Conservation (phyloP, 1,284 basidiomycete genomes). For the Fomitopsis palustris region DNA sequence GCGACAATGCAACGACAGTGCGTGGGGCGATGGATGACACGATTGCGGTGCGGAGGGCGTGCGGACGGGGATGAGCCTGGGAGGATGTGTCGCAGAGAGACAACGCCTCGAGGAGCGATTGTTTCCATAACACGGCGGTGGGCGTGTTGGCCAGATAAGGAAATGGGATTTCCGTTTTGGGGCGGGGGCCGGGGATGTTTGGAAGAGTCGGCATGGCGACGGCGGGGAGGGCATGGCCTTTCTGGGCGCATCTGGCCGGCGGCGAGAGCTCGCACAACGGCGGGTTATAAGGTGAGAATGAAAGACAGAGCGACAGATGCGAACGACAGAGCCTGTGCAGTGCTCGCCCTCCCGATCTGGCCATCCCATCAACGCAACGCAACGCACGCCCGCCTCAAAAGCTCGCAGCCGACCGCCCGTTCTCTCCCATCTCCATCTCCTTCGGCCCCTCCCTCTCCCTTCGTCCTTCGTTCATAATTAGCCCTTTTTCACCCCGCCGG, state of each 20-base stretch:
- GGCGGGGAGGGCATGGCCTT: background rate
- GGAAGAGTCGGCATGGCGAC: background rate
- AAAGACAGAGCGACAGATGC: background rate
- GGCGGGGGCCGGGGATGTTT: no score
- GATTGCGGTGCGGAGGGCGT: no score
- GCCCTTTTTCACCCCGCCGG: background rate
- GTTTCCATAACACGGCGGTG: no score
- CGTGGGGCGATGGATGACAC: no score
- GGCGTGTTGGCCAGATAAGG: background rate
- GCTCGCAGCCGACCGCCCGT: background rate
- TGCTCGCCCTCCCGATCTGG: background rate
- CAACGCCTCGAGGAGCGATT: no score
- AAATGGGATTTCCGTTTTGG: background rate
- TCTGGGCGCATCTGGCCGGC: background rate
- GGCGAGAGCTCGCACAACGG: background rate
- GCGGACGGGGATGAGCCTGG: no score
- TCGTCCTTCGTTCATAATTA: background rate
- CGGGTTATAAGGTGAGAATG: background rate
- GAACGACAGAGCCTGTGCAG: background rate
- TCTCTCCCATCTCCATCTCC: background rate
- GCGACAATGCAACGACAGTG: no score
- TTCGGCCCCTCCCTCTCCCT: background rate
- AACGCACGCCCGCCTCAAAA: background rate
- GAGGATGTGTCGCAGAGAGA: no score
- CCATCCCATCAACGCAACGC: background rate